Evolutionary conservation across 1,139 yeast genomes (phyloP).

Genomic region (Taiozyma sp.): DNA sequence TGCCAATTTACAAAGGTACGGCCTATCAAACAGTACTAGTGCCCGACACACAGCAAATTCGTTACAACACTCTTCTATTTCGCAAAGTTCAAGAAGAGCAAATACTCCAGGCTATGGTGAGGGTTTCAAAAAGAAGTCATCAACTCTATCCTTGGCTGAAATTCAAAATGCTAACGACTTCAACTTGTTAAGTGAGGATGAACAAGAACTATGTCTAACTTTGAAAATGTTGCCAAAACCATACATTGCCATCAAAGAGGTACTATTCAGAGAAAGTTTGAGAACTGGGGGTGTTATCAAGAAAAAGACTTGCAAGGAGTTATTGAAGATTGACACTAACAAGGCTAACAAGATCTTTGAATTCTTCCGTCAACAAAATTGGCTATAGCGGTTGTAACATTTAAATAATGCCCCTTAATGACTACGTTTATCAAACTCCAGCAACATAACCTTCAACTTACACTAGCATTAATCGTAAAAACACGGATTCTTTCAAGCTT

Average conservation of each 20-base stretch:
- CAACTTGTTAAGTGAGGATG: conserved; percentile 78
- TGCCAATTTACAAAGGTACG: conserved; percentile 59
- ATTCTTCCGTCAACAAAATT: conserved; percentile 86
- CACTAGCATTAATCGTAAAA: neutral
- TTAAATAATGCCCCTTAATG: neutral
- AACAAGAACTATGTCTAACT: conserved; percentile 78
- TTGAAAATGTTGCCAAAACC: conserved; percentile 89
- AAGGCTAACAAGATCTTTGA: conserved; percentile 89
- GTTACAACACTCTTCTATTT: conserved; percentile 15
- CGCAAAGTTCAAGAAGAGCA: conserved; percentile 9
- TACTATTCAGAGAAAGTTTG: conserved; percentile 83
- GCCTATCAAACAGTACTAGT: conserved; percentile 25
- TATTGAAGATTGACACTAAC: conserved; percentile 78
- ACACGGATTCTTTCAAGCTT: neutral
- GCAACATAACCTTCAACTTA: neutral
- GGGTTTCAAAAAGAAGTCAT: conserved; percentile 27
- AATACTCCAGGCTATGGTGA: conserved; percentile 10
- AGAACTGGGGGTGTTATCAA: conserved; percentile 81
- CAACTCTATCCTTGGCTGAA: conserved; percentile 39
- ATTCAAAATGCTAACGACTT: conserved; percentile 82
- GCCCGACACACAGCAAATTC: conserved; percentile 26
- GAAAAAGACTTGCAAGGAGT: conserved; percentile 78
- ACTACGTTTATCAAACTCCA: neutral
- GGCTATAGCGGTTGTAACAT: conserved; percentile 40
- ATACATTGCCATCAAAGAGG: conserved; percentile 86